Evolutionary conservation across 2,329 filamentous ascomycete species (phyloP).

Genomic region (Cladosporium sp.): DNA sequence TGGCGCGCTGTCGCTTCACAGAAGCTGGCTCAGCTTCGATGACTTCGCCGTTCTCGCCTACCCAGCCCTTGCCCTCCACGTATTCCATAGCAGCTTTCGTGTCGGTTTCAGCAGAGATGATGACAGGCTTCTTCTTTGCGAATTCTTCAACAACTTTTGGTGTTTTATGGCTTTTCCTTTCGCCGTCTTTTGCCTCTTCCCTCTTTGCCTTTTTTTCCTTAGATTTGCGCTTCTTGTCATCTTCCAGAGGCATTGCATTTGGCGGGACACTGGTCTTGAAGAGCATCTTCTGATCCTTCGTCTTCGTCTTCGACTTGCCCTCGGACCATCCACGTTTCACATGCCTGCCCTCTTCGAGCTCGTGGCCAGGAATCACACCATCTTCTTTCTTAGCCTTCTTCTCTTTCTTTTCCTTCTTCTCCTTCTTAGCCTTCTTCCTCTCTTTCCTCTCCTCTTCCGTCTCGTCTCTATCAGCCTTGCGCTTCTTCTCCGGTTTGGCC

Average conservation of each 20-base stretch:
- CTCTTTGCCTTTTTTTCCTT: constrained; percentile 45
- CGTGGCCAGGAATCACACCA: constrained; percentile 61
- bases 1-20: constrained; percentile 30
- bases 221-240: constrained; percentile 31
- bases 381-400: constrained; percentile 44
- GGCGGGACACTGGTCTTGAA: constrained; percentile 73
- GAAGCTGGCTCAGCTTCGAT: constrained; percentile 53
- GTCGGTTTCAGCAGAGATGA: constrained; percentile 2
- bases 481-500: constrained; percentile 62
- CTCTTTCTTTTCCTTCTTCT: constrained; percentile 46
- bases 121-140: constrained; percentile 59
- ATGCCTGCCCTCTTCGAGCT: constrained; percentile 68
- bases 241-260: constrained; percentile 57
- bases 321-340: constrained; percentile 90
- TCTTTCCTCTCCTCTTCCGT: constrained; percentile 36
- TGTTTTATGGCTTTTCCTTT: constrained; percentile 43
- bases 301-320: constrained; percentile 20
- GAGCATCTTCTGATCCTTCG: constrained; percentile 45
- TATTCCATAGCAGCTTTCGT: constrained; percentile 54
- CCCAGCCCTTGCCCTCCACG: constrained; percentile 83
- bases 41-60: constrained; percentile 71
- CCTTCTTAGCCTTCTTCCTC: constrained; percentile 52
- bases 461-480: constrained; percentile 30
- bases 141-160: constrained; percentile 83
- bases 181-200: constrained; percentile 58